phyloP scores from a whole-genome alignment of 2,329 filamentous ascomycete genomes.

The Paecilomyces sp. region DNA sequence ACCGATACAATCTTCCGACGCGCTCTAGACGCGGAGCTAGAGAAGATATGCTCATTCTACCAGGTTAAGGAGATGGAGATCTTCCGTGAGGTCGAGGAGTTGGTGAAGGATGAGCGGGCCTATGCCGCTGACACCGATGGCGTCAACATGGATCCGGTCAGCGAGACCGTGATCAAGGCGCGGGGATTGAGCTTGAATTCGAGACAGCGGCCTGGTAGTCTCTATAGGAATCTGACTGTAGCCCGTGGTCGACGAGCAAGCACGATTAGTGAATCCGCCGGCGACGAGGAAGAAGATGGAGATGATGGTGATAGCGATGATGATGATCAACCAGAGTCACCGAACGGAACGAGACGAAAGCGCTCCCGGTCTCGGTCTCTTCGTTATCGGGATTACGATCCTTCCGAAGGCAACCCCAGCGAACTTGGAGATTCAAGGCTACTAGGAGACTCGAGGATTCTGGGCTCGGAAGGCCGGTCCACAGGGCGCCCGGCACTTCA shows the following conservation, averaged over 20 bases:
- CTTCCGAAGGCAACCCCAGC: constrained; percentile 20
- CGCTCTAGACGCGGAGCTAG: constrained; percentile 78
- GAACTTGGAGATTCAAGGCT: constrained; percentile 30
- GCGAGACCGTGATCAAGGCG: constrained; percentile 35
- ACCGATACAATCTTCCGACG: constrained; percentile 75
- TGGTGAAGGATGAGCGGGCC: constrained; percentile 66
- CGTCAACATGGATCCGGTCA: constrained; percentile 36
- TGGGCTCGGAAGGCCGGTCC: constrained; percentile 10
- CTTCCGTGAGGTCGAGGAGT: constrained; percentile 66
- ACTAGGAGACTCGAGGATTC: constrained; percentile 14
- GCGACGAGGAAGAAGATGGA: constrained; percentile 47
- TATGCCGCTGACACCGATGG: constrained; percentile 55
- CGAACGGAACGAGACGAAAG: constrained; percentile 26
- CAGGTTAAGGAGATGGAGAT: constrained; percentile 83
- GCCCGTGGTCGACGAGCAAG: constrained; percentile 40
- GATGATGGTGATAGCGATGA: constrained; percentile 50
- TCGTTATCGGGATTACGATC: constrained; percentile 18
- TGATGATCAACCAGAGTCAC: constrained; percentile 46
- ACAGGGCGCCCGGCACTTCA: constrained; percentile 28
- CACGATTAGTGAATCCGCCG: constrained; percentile 40
- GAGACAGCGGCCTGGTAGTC: constrained; percentile 39
- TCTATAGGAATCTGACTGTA: constrained; percentile 46
- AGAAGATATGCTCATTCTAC: constrained; percentile 92
- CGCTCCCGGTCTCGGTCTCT: constrained; percentile 23
- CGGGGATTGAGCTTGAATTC: constrained; percentile 34